Evolutionary conservation across 805 yeast genomes (phyloP).

Genomic region (Saturnispora halmiae): DNA sequence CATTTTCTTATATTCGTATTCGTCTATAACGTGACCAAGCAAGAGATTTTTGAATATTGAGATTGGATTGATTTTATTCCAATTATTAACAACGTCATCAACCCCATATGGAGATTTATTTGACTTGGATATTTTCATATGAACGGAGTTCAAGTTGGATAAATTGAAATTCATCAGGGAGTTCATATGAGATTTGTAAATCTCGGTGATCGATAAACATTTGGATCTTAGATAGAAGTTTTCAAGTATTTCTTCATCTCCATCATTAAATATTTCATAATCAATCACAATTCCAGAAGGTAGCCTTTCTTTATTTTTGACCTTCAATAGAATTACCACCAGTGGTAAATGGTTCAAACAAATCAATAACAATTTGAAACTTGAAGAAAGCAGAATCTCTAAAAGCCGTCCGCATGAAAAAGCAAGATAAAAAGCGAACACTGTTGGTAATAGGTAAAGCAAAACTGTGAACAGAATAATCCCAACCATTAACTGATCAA

Average conservation of each 20-base stretch:
- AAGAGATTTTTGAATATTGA: slow-evolving; percentile 18
- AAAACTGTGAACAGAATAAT: slow-evolving; percentile 78
- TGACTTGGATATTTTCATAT: slow-evolving; percentile 2
- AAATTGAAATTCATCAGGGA: slow-evolving; percentile 26
- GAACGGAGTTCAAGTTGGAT: slow-evolving; percentile 17
- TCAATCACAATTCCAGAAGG: slow-evolving; percentile 44
- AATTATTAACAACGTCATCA: slow-evolving; percentile 19
- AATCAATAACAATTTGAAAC: slow-evolving; percentile 52
- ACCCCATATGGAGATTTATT: slow-evolving; percentile 4
- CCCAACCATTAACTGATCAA: slow-evolving; percentile 83
- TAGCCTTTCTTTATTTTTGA: slow-evolving; percentile 65
- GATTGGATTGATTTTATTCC: slow-evolving; percentile 21
- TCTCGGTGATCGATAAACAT: slow-evolving; percentile 23
- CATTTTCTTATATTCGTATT: slow-evolving; percentile 26
- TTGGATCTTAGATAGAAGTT: slow-evolving; percentile 21
- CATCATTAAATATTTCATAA: slow-evolving; percentile 10
- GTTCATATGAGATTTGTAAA: slow-evolving; percentile 23
- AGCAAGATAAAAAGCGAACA: slow-evolving; percentile 69
- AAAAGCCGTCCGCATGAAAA: slow-evolving; percentile 55
- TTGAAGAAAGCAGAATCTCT: slow-evolving; percentile 39
- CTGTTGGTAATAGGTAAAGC: slow-evolving; percentile 76
- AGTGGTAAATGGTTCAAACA: slow-evolving; percentile 77
- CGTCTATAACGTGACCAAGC: slow-evolving; percentile 24
- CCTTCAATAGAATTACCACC: slow-evolving; percentile 66
- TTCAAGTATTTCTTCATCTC: slow-evolving; percentile 4